phyloP scores from a whole-genome alignment of 1,139 yeast species.

The Saccharomyces pastorianus region DNA sequence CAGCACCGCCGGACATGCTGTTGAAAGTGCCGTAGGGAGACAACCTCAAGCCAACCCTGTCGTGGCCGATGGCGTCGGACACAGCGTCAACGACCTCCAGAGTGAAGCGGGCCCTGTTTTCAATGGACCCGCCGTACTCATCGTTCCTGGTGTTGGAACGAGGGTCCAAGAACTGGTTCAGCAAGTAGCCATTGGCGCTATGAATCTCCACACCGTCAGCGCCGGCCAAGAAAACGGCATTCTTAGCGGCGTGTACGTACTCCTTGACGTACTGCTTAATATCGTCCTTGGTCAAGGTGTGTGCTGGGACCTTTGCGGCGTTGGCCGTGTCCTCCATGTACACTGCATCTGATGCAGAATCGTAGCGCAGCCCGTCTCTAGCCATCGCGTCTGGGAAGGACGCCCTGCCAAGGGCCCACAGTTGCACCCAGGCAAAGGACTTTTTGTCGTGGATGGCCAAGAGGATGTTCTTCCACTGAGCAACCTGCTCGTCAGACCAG shows the following conservation, averaged over 20 bases:
- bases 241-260: slow-evolving; percentile 25
- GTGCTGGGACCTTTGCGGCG: slow-evolving; percentile 13
- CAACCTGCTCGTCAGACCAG: slow-evolving; percentile 37
- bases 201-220: slow-evolving; percentile 37
- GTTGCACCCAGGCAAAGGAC: slow-evolving; percentile 33
- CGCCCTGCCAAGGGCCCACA: slow-evolving; percentile 39
- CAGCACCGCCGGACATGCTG: slow-evolving; percentile 31
- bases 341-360: slow-evolving; percentile 21
- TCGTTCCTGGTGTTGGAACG: slow-evolving; percentile 35
- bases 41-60: slow-evolving; percentile 30
- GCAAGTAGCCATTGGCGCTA: slow-evolving; percentile 31
- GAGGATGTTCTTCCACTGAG: slow-evolving; percentile 34
- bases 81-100: slow-evolving; percentile 30
- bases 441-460: slow-evolving; percentile 34
- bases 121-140: slow-evolving; percentile 38
- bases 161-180: slow-evolving; percentile 35
- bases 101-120: slow-evolving; percentile 32
- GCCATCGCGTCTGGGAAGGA: slow-evolving; percentile 25
- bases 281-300: slow-evolving; percentile 20
- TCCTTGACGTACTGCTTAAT: slow-evolving; percentile 18
- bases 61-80: slow-evolving; percentile 25
- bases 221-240: slow-evolving; percentile 32
- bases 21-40: slow-evolving; percentile 32
- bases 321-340: slow-evolving; percentile 25
- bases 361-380: slow-evolving; percentile 24